phyloP scores from a whole-genome alignment of 129 eudicot species.

The Mikania micrantha region DNA sequence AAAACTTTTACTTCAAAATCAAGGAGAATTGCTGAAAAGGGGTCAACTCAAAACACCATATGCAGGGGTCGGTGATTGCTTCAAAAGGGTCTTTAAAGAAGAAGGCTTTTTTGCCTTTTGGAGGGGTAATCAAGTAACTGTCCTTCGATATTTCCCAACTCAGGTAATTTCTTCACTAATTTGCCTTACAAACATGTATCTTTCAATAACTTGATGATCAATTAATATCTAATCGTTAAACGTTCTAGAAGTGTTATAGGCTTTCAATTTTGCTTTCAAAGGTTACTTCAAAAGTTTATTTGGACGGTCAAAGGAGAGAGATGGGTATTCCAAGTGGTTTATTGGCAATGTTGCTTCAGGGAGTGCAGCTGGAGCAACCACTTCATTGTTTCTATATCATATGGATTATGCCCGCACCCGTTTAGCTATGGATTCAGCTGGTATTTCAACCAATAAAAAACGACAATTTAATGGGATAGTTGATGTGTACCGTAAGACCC shows the following conservation, averaged over 20 bases:
- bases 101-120: slow-evolving; percentile 81
- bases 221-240: slow-evolving; percentile 18
- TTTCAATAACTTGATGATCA: slow-evolving; percentile 4
- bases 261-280: slow-evolving; percentile 98
- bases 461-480: slow-evolving; percentile 69
- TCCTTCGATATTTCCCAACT: slow-evolving; percentile 89
- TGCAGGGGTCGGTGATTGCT: slow-evolving; percentile 60
- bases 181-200: neutral
- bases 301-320: slow-evolving; percentile 83
- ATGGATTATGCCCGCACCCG: slow-evolving; percentile 93
- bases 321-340: slow-evolving; percentile 91
- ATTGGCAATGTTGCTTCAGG: slow-evolving; percentile 97
- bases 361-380: slow-evolving; percentile 99
- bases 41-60: slow-evolving; percentile 79
- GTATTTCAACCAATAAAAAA: slow-evolving; percentile 25
- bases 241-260: slow-evolving; percentile 41
- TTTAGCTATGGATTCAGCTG: slow-evolving; percentile 63
- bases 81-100: slow-evolving; percentile 63
- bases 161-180: slow-evolving; percentile 45
- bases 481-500: slow-evolving; percentile 77
- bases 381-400: slow-evolving; percentile 85
- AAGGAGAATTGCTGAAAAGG: slow-evolving; percentile 83
- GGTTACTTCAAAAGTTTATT: slow-evolving; percentile 80
- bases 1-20: slow-evolving; percentile 89
- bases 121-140: slow-evolving; percentile 97